Evolutionary conservation across 805 yeast genomes (phyloP).

Genomic region (Candida coquimbonensis): DNA sequence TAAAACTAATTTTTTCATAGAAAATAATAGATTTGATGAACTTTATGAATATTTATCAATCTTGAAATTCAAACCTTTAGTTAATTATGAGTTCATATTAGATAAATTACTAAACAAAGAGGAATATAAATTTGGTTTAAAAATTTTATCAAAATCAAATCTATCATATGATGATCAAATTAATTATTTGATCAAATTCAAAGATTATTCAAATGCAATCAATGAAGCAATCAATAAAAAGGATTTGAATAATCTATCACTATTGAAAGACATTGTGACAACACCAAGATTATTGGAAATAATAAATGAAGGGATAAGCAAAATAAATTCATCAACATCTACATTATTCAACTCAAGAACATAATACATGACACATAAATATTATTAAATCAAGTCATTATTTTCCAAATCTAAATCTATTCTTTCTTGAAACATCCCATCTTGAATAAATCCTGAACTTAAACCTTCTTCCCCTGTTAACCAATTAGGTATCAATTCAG

Average conservation of each 20-base stretch:
- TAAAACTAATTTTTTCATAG: constrained; percentile 41
- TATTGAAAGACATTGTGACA: constrained; percentile 4
- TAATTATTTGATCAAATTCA: constrained; percentile 13
- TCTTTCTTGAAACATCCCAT: constrained; percentile 19
- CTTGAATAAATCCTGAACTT: constrained; percentile 33
- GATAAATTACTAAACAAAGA: constrained; percentile 10
- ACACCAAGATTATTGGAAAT: constrained; percentile 8
- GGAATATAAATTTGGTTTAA: constrained; percentile 15
- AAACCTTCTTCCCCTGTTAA: constrained; percentile 59
- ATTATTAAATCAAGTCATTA: constrained; percentile 1
- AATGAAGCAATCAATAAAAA: constrained; percentile 17
- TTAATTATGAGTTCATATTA: constrained; percentile 59
- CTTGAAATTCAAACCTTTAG: constrained; percentile 48
- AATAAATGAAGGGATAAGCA: constrained; percentile 3
- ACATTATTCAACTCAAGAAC: constrained; percentile 4
- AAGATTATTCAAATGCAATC: constrained; percentile 15
- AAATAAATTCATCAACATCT: constrained; percentile 1
- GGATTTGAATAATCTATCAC: constrained; percentile 8
- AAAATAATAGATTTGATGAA: constrained; percentile 44
- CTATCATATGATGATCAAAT: constrained; percentile 12
- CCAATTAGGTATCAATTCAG: constrained; percentile 64
- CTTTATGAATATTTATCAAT: constrained; percentile 41
- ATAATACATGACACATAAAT: not conserved
- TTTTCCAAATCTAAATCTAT: not conserved
- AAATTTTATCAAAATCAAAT: constrained; percentile 11